A percentile compares a stretch with the other conserved stretches of the same genome.
Conservation (phyloP, 2,329 filamentous ascomycete genomes). For the Lecanicillium sp. region DNA sequence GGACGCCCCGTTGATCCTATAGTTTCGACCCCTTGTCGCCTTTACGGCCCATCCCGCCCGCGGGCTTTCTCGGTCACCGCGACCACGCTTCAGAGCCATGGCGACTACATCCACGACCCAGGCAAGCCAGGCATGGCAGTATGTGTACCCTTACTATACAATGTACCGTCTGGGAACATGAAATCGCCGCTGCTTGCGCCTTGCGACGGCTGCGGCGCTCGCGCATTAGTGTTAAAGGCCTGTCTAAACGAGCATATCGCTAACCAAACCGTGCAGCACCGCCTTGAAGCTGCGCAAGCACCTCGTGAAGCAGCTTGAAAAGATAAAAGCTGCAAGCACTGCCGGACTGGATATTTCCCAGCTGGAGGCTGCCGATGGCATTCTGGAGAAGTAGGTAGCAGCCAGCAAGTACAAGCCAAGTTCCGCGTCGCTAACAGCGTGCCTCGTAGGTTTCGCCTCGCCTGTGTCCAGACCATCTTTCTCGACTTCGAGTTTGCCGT, state of each 20-base stretch:
- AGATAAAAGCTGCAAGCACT: conserved; percentile 27
- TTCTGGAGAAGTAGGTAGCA: conserved; percentile 32
- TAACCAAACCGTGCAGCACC: conserved; percentile 21
- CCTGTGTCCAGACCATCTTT: conserved; percentile 66
- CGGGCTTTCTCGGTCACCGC: background rate
- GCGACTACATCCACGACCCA: conserved; percentile 16
- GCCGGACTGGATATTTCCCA: conserved; percentile 30
- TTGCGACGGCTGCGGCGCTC: background rate
- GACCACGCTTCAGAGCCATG: conserved; percentile 4
- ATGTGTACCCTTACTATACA: conserved; percentile 14
- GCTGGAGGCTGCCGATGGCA: conserved; percentile 35
- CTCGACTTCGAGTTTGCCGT: conserved; percentile 61
- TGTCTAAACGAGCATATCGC: background rate
- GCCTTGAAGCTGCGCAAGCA: conserved; percentile 36
- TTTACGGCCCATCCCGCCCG: background rate
- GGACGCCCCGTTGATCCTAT: conserved; percentile 6
- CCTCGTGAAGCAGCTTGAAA: conserved; percentile 34
- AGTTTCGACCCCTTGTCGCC: conserved; percentile 10
- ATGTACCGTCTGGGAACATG: background rate
- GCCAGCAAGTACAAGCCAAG: conserved; percentile 2
- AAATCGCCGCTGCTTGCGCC: background rate
- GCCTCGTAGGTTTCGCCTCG: conserved; percentile 54
- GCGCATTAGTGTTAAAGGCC: background rate
- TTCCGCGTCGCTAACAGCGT: conserved; percentile 10
- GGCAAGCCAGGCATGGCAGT: conserved; percentile 32